phyloP scores from a whole-genome alignment of 305 asterid species.

The Fraxinus baroniana region DNA sequence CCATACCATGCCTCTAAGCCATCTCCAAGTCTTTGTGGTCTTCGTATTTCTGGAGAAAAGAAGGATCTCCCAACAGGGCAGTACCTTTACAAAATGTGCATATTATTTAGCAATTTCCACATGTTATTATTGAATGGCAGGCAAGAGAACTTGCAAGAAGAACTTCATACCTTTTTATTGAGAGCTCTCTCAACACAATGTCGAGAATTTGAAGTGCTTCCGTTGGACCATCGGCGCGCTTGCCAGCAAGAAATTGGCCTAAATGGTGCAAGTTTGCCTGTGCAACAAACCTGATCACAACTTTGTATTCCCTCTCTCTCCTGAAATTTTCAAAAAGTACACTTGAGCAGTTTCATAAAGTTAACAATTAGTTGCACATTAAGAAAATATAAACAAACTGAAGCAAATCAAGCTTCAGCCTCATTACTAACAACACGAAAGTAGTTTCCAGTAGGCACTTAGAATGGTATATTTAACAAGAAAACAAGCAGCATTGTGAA shows the following conservation, averaged over 20 bases:
- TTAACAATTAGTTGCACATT: background rate
- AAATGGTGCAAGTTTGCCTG: conserved; percentile 84
- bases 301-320: conserved; percentile 83
- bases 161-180: conserved; percentile 58
- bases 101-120: background rate
- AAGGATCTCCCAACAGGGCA: conserved; percentile 92
- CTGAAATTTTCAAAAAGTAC: conserved; percentile 40
- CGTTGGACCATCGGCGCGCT: conserved; percentile 86
- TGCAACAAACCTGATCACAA: conserved; percentile 79
- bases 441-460: background rate
- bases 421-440: background rate
- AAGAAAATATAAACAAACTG: background rate
- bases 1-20: conserved; percentile 99
- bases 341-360: background rate
- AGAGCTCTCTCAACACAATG: conserved; percentile 89
- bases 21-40: conserved; percentile 85
- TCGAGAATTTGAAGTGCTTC: conserved; percentile 96
- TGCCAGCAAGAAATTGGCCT: conserved; percentile 91
- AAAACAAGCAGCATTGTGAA: conserved; percentile 4
- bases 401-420: background rate
- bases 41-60: conserved; percentile 85
- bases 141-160: background rate
- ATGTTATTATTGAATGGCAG: background rate
- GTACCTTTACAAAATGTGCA: conserved; percentile 48
- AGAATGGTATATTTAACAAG: background rate